Evolutionary conservation across 2,329 filamentous ascomycete genomes (phyloP).

Genomic region (Sporothrix brasiliensis): DNA sequence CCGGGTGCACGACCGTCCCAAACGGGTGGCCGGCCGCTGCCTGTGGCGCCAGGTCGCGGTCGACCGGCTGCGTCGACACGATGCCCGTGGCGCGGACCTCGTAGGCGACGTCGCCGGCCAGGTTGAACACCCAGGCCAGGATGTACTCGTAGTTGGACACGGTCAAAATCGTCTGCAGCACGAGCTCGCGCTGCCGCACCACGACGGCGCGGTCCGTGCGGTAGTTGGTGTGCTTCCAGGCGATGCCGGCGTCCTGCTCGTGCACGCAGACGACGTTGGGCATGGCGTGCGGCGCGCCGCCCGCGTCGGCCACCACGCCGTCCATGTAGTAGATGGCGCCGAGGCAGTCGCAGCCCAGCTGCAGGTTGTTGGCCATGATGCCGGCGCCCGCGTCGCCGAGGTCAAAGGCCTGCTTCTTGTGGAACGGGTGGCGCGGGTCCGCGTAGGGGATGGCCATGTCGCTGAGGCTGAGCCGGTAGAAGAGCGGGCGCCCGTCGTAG

Average conservation of each 20-base stretch:
- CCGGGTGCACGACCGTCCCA: conserved; percentile 65
- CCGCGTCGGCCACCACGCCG: conserved; percentile 54
- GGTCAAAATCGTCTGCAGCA: conserved; percentile 70
- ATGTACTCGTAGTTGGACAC: conserved; percentile 71
- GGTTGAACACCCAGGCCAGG: conserved; percentile 59
- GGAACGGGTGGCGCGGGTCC: conserved; percentile 66
- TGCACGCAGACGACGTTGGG: conserved; percentile 67
- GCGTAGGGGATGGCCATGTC: conserved; percentile 71
- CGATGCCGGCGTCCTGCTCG: conserved; percentile 70
- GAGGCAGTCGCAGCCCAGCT: conserved; percentile 70
- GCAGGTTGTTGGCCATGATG: conserved; percentile 67
- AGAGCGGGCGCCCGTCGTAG: conserved; percentile 66
- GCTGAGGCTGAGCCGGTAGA: conserved; percentile 68
- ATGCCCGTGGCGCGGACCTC: conserved; percentile 70
- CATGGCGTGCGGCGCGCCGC: conserved; percentile 54
- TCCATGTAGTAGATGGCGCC: conserved; percentile 68
- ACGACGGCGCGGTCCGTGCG: conserved; percentile 65
- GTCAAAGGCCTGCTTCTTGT: conserved; percentile 73
- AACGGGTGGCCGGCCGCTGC: conserved; percentile 45
- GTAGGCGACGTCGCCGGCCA: conserved; percentile 62
- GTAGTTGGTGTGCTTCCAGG: conserved; percentile 73
- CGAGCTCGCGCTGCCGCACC: conserved; percentile 62
- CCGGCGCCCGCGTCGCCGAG: conserved; percentile 71
- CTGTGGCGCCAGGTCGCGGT: conserved; percentile 57
- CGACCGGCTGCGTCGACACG: conserved; percentile 56